Percentiles rank a stretch among this genome's conserved stretches.
Conservation (phyloP, 352 stramenopile species). For the Phytophthora kernoviae region DNA sequence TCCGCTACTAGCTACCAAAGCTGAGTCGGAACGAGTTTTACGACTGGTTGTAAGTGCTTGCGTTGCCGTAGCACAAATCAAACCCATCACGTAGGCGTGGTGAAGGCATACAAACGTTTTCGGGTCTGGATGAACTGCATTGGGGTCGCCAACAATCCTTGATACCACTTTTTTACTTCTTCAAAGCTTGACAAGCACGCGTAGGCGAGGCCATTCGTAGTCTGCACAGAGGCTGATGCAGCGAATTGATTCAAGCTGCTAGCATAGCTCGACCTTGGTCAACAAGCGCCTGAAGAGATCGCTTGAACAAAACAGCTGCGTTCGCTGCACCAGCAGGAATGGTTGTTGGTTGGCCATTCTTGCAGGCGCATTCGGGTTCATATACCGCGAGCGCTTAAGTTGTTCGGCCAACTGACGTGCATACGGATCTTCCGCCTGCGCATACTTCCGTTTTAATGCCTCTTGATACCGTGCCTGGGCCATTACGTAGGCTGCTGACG, state of each 20-base stretch:
- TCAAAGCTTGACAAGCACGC: conserved; percentile 79
- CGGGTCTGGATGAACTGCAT: conserved; percentile 41
- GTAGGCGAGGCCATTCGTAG: conserved; percentile 61
- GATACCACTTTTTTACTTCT: conserved; percentile 80
- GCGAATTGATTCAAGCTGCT: conserved; percentile 80
- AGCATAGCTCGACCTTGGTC: conserved; percentile 73
- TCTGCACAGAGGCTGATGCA: conserved; percentile 45
- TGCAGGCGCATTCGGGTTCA: conserved; percentile 9
- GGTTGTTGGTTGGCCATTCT: conserved; percentile 25
- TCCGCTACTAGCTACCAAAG: conserved; percentile 66
- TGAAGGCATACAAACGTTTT: conserved; percentile 83
- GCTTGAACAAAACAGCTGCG: conserved; percentile 47
- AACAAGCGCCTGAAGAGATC: conserved; percentile 63
- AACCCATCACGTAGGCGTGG: conserved; percentile 76
- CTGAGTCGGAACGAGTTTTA: conserved; percentile 59
- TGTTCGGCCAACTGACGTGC: conserved; percentile 35
- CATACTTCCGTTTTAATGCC: conserved; percentile 42
- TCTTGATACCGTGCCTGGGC: conserved; percentile 37
- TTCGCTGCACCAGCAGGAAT: conserved; percentile 11
- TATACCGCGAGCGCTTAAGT: conserved; percentile 39
- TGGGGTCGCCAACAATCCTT: conserved; percentile 62
- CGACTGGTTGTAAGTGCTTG: conserved; percentile 75
- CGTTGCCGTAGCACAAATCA: conserved; percentile 80
- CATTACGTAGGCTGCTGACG: conserved; percentile 21
- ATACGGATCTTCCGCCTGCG: conserved; percentile 27